Percentiles rank a stretch among this genome's conserved stretches.
Conservation (phyloP, 2,329 filamentous ascomycete genomes). For the Septoria petroselini region DNA sequence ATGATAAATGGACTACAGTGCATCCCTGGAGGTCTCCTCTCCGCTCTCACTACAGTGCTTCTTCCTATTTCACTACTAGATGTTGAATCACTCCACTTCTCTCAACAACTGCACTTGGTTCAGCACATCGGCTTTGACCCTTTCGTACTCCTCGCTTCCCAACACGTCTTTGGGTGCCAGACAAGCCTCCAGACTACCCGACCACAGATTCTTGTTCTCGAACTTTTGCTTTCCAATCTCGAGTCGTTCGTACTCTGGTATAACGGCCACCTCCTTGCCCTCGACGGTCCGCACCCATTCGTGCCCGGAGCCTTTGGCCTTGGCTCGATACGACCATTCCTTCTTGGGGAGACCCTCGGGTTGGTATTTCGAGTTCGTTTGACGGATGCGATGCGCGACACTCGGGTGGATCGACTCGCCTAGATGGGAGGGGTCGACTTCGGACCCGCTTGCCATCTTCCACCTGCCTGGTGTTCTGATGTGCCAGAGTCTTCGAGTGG, state of each 20-base stretch:
- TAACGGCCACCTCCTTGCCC: constrained; percentile 8
- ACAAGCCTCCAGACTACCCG: constrained; percentile 12
- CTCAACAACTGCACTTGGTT: too few relatives aligned
- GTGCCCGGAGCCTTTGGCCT: not conserved
- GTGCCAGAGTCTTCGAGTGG: constrained; percentile 16
- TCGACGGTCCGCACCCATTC: constrained; percentile 13
- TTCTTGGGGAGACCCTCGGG: constrained; percentile 11
- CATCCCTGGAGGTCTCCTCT: too few relatives aligned
- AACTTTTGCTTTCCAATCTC: constrained; percentile 8
- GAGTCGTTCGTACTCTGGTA: constrained; percentile 13
- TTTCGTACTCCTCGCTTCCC: constrained; percentile 2
- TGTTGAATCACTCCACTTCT: too few relatives aligned
- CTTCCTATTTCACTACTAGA: too few relatives aligned
- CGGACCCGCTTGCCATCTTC: constrained; percentile 8
- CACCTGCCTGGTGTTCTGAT: constrained; percentile 17
- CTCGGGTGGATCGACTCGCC: constrained; percentile 22
- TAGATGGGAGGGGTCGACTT: constrained; percentile 11
- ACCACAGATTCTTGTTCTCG: constrained; percentile 15
- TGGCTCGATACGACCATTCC: constrained; percentile 14
- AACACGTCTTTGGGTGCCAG: constrained; percentile 11
- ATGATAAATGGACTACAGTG: too few relatives aligned
- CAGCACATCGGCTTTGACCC: constrained; percentile 8
- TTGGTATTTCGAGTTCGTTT: constrained; percentile 3
- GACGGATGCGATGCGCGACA: constrained; percentile 16
- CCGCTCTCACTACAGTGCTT: too few relatives aligned